Percentiles rank a stretch among this genome's conserved stretches.
Conservation (phyloP, 345 rosid genomes). For the Pseudoturritis turrita region DNA sequence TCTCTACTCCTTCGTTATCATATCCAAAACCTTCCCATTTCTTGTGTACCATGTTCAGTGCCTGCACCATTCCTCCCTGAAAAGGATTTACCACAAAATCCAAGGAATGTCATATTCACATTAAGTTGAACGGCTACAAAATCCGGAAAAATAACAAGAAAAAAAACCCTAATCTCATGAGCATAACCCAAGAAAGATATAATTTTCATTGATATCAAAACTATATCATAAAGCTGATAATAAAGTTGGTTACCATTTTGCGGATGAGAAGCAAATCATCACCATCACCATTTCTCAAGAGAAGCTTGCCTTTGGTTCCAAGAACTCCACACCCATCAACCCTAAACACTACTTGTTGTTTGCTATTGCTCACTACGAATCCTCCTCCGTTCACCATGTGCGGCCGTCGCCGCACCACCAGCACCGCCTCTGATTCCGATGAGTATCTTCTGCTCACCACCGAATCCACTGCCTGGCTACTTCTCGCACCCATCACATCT, state of each 20-base stretch:
- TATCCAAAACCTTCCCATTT: conserved; percentile 69
- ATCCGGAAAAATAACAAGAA: not conserved
- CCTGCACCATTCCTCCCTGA: conserved; percentile 68
- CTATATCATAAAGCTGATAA: not conserved
- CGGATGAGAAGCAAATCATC: conserved; percentile 64
- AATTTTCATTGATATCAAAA: not conserved
- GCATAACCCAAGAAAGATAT: not conserved
- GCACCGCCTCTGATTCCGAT: conserved; percentile 41
- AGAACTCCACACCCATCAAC: conserved; percentile 82
- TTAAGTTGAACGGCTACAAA: not conserved
- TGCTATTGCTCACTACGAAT: conserved; percentile 64
- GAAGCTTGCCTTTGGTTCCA: conserved; percentile 53
- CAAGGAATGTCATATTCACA: not conserved
- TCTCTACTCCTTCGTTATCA: conserved; percentile 55
- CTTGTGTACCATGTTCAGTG: conserved; percentile 56
- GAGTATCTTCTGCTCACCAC: conserved; percentile 59
- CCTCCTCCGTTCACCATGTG: conserved; percentile 69
- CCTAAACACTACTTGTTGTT: conserved; percentile 55
- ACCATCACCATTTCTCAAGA: conserved; percentile 48
- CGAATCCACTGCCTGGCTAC: conserved; percentile 22
- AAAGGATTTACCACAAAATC: not conserved
- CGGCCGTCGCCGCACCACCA: conserved; percentile 69
- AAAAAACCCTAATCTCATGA: not conserved
- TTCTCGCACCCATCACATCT: conserved; percentile 22
- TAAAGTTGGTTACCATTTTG: conserved; percentile 47